Percentiles rank a stretch among this genome's conserved stretches.
Conservation (phyloP, 2,329 filamentous ascomycete species). For the Fusarium multiceps region DNA sequence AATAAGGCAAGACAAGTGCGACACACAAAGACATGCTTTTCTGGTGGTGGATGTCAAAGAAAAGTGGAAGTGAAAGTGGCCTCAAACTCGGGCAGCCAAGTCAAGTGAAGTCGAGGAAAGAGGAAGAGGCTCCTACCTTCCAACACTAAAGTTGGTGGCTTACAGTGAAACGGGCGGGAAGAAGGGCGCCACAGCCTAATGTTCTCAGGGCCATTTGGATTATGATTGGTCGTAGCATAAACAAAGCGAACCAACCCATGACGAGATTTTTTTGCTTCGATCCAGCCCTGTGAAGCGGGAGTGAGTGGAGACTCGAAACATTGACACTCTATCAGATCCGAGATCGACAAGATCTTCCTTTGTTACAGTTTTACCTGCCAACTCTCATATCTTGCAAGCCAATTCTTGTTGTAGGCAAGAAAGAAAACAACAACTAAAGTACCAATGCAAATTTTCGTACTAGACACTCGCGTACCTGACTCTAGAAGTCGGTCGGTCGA, state of each 20-base stretch:
- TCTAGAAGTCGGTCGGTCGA: conserved; percentile 13
- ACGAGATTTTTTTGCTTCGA: conserved; percentile 25
- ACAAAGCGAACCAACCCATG: conserved; percentile 26
- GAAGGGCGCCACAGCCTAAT: conserved; percentile 29
- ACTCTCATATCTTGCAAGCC: too few relatives aligned
- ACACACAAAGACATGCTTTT: conserved; percentile 11
- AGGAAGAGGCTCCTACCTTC: conserved; percentile 21
- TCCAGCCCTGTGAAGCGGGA: conserved; percentile 39
- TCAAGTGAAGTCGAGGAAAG: conserved; percentile 8
- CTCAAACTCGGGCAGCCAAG: not conserved
- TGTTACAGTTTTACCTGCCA: not conserved
- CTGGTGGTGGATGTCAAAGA: not conserved
- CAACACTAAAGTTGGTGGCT: conserved; percentile 20
- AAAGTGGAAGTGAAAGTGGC: conserved; percentile 8
- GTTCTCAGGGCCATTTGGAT: conserved; percentile 10
- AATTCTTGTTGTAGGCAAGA: not conserved
- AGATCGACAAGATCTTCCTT: not conserved
- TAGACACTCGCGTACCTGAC: conserved; percentile 28
- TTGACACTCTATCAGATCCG: not conserved
- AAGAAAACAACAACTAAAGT: not conserved
- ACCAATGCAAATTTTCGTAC: not conserved
- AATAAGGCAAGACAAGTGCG: conserved; percentile 5
- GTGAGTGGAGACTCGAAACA: conserved; percentile 15
- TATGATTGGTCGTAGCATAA: conserved; percentile 25
- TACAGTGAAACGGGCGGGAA: conserved; percentile 34